A percentile compares a stretch with the other conserved stretches of the same genome.
Conservation (phyloP, 805 yeast species). For the Lipomyces orientalis region DNA sequence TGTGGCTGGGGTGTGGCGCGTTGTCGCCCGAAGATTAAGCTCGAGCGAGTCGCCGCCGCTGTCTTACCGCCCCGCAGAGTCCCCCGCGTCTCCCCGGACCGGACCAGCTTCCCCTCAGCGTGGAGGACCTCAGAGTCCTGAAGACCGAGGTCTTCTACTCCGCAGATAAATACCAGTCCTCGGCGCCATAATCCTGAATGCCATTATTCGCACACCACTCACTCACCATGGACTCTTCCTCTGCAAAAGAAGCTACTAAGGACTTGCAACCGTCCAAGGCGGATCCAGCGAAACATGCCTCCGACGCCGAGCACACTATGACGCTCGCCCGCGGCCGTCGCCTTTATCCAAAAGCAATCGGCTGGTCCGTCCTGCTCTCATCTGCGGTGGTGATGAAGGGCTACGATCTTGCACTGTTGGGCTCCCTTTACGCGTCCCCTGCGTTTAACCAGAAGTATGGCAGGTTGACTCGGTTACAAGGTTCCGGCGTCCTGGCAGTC, state of each 20-base stretch:
- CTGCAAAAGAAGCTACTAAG: background rate
- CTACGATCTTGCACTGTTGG: constrained; percentile 52
- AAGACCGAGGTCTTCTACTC: constrained; percentile 52
- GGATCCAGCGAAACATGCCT: background rate
- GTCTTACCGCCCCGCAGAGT: no score
- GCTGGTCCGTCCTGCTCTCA: constrained; percentile 54
- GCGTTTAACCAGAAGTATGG: constrained; percentile 30
- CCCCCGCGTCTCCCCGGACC: no score
- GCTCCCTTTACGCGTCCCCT: constrained; percentile 49
- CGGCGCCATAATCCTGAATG: constrained; percentile 49
- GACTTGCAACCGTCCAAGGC: constrained; percentile 3
- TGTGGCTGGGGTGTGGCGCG: no score
- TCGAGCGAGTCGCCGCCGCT: no score
- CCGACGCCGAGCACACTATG: constrained; percentile 40
- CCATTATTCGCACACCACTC: constrained; percentile 55
- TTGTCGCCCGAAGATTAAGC: no score
- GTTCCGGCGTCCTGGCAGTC: constrained; percentile 43
- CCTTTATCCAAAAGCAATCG: constrained; percentile 52
- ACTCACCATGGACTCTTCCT: background rate
- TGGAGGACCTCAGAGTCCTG: no score
- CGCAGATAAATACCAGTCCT: constrained; percentile 59
- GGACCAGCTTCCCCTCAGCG: no score
- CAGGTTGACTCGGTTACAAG: background rate
- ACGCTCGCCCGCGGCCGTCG: constrained; percentile 46
- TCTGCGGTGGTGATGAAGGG: constrained; percentile 57